A percentile compares a stretch with the other conserved stretches of the same genome.
phyloP scores from a whole-genome alignment of 2,329 filamentous ascomycete genomes.

The Aspergillus melleus region DNA sequence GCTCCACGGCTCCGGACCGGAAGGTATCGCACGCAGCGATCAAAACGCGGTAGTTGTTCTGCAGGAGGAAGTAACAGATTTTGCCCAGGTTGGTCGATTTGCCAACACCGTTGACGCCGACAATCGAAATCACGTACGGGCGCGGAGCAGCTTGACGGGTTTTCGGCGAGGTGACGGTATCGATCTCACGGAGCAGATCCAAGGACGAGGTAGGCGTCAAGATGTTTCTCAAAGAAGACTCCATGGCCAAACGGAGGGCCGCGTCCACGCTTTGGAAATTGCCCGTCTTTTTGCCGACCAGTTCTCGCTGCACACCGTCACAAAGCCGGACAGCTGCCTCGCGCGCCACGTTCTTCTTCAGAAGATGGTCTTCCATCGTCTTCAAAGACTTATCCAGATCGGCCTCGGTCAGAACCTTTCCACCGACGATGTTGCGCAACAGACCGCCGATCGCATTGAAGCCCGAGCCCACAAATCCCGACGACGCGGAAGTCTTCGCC shows the following conservation, averaged over 20 bases:
- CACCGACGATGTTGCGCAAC: slow-evolving; percentile 92
- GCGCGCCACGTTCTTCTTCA: slow-evolving; percentile 93
- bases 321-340: slow-evolving; percentile 91
- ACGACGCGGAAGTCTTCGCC: slow-evolving; percentile 49
- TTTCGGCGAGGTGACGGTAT: slow-evolving; percentile 69
- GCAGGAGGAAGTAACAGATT: slow-evolving; percentile 95
- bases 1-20: slow-evolving; percentile 93
- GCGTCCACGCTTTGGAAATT: slow-evolving; percentile 87
- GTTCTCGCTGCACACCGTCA: slow-evolving; percentile 84
- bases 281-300: slow-evolving; percentile 86
- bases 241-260: slow-evolving; percentile 82
- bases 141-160: slow-evolving; percentile 65
- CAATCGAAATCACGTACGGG: slow-evolving; percentile 96
- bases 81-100: slow-evolving; percentile 98
- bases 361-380: slow-evolving; percentile 90
- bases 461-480: slow-evolving; percentile 73
- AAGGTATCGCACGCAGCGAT: slow-evolving; percentile 96
- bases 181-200: slow-evolving; percentile 91
- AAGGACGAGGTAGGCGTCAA: slow-evolving; percentile 93
- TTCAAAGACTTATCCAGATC: slow-evolving; percentile 92
- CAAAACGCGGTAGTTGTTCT: slow-evolving; percentile 94
- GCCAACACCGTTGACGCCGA: slow-evolving; percentile 96
- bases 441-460: slow-evolving; percentile 82
- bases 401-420: slow-evolving; percentile 84
- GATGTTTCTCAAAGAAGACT: slow-evolving; percentile 89